These are phyloP conservation scores for Pecoramyces ruminantium DNA, from an alignment of 192 early-diverging fungal genomes.

Conservation along the genomic window DNA sequence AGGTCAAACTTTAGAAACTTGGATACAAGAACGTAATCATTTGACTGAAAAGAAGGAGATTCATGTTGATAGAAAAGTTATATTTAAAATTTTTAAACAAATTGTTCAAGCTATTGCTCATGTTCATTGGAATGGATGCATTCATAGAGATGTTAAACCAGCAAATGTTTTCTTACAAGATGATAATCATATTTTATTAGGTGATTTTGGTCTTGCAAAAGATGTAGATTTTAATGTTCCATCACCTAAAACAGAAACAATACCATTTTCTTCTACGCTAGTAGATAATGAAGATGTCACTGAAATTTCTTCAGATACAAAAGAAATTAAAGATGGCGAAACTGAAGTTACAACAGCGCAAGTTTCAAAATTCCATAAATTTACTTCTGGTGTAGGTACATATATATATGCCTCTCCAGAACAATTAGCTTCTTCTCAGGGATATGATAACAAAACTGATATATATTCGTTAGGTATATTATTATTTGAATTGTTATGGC, in stretches of 20 bases:
- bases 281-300: not conserved
- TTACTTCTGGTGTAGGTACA: slow-evolving; percentile 3
- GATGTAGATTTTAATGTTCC: not conserved
- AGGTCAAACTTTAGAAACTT: not conserved
- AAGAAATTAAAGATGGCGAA: not conserved
- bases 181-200: slow-evolving; percentile 12
- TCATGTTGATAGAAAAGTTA: not conserved
- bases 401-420: slow-evolving; percentile 5
- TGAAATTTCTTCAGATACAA: not conserved
- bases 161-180: slow-evolving; percentile 22
- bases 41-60: not conserved
- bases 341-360: not conserved
- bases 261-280: not conserved
- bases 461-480: slow-evolving; percentile 94
- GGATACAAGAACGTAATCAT: not conserved
- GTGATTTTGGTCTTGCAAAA: slow-evolving; percentile 30
- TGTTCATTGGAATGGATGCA: slow-evolving; percentile 12
- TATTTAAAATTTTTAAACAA: slow-evolving; percentile 15
- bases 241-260: not conserved
- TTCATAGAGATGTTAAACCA: slow-evolving; percentile 17
- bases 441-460: slow-evolving; percentile 37
- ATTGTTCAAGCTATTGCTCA: slow-evolving; percentile 17
- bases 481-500: slow-evolving; percentile 85
- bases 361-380: not conserved
- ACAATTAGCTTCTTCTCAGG: slow-evolving; percentile 5